phyloP scores from a whole-genome alignment of 1,284 basidiomycete genomes.

The Sanghuangporus weigelae region DNA sequence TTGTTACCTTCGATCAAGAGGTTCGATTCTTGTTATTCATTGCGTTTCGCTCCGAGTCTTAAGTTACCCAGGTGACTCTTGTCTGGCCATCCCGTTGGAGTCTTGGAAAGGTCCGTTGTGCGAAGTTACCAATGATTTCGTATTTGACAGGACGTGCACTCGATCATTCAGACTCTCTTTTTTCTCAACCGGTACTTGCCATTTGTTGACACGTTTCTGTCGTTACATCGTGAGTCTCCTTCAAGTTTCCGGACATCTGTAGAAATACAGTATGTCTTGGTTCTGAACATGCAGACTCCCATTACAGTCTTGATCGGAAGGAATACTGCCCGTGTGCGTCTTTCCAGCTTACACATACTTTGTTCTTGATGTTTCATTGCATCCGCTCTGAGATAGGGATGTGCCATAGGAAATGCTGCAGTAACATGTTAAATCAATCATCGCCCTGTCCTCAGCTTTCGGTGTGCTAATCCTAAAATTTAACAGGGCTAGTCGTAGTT shows the following conservation, averaged over 20 bases:
- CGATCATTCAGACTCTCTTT: constrained; percentile 4
- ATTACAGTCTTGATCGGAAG: constrained; percentile 7
- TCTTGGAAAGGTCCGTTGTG: constrained; percentile 4
- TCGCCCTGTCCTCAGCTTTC: not conserved
- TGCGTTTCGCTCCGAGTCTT: not conserved
- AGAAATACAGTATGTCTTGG: not conserved
- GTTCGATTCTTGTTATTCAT: not conserved
- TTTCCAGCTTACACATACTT: not conserved
- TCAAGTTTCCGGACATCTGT: not conserved
- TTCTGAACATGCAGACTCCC: not conserved
- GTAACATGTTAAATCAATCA: constrained; percentile 7
- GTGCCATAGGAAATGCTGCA: constrained; percentile 8
- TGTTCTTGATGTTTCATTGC: not conserved
- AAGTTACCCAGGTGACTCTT: not conserved
- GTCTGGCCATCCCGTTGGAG: constrained; percentile 14
- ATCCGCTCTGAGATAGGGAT: not conserved
- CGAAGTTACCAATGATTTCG: not conserved
- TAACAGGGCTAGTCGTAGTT: constrained; percentile 13
- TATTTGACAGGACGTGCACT: not conserved
- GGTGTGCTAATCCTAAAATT: not conserved
- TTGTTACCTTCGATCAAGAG: constrained; percentile 11
- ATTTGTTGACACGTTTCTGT: constrained; percentile 14
- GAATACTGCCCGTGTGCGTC: constrained; percentile 10
- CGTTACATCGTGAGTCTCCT: constrained; percentile 11
- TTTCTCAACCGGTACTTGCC: constrained; percentile 17